Evolutionary conservation across 768 basidiomycete genomes (phyloP), one percentile per base, ranked within the genome.

Genomic region (Termitomyces sp.): DNA sequence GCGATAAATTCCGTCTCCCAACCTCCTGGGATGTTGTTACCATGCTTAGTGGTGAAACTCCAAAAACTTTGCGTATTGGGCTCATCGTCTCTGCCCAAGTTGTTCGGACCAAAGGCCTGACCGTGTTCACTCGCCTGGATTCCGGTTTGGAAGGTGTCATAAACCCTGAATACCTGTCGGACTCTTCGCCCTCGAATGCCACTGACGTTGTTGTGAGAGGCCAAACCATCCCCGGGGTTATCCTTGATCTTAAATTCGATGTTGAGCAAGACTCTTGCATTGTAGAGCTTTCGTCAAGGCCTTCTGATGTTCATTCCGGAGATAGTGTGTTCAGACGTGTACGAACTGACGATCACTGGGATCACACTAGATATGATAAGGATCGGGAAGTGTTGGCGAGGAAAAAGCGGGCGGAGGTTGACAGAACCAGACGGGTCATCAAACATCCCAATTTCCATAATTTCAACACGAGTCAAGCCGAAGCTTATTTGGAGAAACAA

Each of bases 401-500:
- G 62, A 95, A 92, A 75, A 95, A 93, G 76, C 79, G 91, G 47
- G 86, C 91, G 1, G 89, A 93, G 67, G 87, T 85, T 9, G 89
- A 91, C 64, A 81, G 83, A 60, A 83, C 86, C 36, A 84, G 93
- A 59, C 80, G 96, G 26, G 86, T 96, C 53, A 92, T 99, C 76
- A 94, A 98, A 70, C 97, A 99, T 71, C 97, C 96, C 2, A 95
- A 96, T 72, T 99, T 98, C 83, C 91, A 95, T 69, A 93, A 97
- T 67, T 87, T 96, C 79, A 95, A 93, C 62, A 86, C 91, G 7
- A 76, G 81, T 14, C 89, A 97, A 64, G 95, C 97, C 1, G 97
- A 98, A 73, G 81, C 86, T 36, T 91, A 89, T 68, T 78, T 99
- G 59, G 90, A 93, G 63, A 87, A 87, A 64, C 91, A 93, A 69